These are phyloP conservation scores for Purshia tridentata DNA, from an alignment of 306 rosid genomes.

Conservation along the genomic window DNA sequence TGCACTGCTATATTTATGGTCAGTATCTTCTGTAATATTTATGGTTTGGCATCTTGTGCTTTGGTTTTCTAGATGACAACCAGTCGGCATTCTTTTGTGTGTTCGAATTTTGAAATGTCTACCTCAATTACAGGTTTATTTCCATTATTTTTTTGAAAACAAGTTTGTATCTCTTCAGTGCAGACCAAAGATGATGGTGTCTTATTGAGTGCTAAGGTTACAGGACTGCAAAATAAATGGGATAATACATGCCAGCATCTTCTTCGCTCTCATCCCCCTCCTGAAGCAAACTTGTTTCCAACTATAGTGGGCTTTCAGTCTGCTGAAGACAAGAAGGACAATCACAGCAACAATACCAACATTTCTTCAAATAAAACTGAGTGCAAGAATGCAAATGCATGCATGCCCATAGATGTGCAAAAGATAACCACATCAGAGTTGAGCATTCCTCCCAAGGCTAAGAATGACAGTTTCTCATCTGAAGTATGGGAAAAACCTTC, in stretches of 20 bases:
- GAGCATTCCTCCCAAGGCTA: conserved; percentile 38
- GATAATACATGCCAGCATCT: conserved; percentile 42
- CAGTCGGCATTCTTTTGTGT: not conserved
- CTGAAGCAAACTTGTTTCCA: conserved; percentile 51
- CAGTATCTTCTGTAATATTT: not conserved
- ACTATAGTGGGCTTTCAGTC: conserved; percentile 50
- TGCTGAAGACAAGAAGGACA: conserved; percentile 38
- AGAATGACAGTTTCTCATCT: conserved; percentile 44
- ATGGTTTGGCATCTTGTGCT: not conserved
- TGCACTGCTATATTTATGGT: not conserved
- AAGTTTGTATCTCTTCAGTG: conserved; percentile 75
- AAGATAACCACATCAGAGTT: conserved; percentile 37
- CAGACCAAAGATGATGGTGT: conserved; percentile 83
- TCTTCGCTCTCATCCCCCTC: conserved; percentile 32
- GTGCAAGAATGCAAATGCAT: conserved; percentile 45
- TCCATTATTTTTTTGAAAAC: conserved; percentile 61
- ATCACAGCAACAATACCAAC: conserved; percentile 31
- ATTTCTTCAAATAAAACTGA: conserved; percentile 37
- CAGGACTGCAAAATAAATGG: conserved; percentile 44
- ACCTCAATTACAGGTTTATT: conserved; percentile 28
- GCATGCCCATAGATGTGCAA: conserved; percentile 40
- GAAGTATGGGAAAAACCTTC: conserved; percentile 45
- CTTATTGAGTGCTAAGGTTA: conserved; percentile 52
- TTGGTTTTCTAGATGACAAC: not conserved
- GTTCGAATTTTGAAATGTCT: conserved; percentile 6